A percentile compares a stretch with the other conserved stretches of the same genome.
phyloP scores from a whole-genome alignment of 148 eudicot genomes.

The Linanthus parryae region DNA sequence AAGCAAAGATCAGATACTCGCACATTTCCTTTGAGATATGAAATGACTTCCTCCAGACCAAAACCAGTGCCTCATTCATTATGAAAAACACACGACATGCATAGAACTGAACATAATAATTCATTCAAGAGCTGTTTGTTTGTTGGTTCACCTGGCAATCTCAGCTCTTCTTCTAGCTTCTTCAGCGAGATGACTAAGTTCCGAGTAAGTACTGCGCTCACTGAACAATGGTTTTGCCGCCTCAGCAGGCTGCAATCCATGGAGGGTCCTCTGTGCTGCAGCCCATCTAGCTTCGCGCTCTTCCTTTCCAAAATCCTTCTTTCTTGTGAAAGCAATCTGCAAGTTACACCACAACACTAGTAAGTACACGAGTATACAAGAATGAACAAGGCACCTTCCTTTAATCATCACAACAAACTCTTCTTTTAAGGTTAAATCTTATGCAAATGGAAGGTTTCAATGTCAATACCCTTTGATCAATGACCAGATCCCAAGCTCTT shows the following conservation, averaged over 20 bases:
- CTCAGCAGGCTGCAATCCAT: conserved; percentile 52
- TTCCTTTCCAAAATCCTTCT: conserved; percentile 61
- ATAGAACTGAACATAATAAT: too few relatives aligned
- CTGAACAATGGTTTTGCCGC: conserved; percentile 20
- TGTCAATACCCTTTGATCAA: conserved; percentile 34
- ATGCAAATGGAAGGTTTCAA: not conserved
- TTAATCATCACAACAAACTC: too few relatives aligned
- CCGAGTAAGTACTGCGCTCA: conserved; percentile 42
- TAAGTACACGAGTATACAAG: too few relatives aligned
- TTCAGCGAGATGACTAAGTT: conserved; percentile 58
- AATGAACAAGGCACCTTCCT: too few relatives aligned
- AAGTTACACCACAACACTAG: too few relatives aligned
- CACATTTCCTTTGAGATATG: too few relatives aligned
- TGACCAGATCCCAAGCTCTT: conserved; percentile 36
- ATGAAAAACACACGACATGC: too few relatives aligned
- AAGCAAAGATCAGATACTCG: not conserved
- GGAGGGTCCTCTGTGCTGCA: conserved; percentile 57
- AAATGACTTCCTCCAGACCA: too few relatives aligned
- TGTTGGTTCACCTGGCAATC: conserved; percentile 47
- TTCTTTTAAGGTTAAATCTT: too few relatives aligned
- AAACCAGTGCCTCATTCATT: too few relatives aligned
- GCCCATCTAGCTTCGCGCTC: conserved; percentile 76
- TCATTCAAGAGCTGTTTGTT: not conserved
- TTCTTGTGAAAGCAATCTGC: conserved; percentile 64
- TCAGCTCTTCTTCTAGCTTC: conserved; percentile 68